phyloP scores from a whole-genome alignment of 768 basidiomycete genomes.

The Phlebiopsis flavidoalba region DNA sequence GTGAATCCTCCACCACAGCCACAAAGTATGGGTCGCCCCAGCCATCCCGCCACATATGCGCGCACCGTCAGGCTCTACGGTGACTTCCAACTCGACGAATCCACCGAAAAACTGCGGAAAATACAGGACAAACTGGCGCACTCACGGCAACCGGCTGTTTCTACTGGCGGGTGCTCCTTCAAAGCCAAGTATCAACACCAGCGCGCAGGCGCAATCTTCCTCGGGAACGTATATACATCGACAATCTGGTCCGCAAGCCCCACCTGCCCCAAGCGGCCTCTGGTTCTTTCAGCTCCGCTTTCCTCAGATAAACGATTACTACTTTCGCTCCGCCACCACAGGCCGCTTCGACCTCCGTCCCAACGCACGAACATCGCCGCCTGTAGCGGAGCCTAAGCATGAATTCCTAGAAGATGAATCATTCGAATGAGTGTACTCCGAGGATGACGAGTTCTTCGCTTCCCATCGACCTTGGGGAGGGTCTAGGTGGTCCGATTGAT shows the following conservation, averaged over 20 bases:
- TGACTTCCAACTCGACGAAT: constrained; percentile 7
- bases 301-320: constrained; percentile 8
- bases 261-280: background rate
- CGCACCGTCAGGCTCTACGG: constrained; percentile 17
- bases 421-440: constrained; percentile 52
- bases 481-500: constrained; percentile 33
- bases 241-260: background rate
- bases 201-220: constrained; percentile 21
- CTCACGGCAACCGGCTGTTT: background rate
- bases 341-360: background rate
- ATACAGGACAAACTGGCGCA: background rate
- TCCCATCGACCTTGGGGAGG: constrained; percentile 43
- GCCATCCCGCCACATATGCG: constrained; percentile 36
- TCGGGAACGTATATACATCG: background rate
- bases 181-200: constrained; percentile 26
- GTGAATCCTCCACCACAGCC: background rate
- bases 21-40: background rate
- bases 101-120: constrained; percentile 1
- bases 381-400: constrained; percentile 11
- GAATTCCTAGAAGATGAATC: constrained; percentile 29
- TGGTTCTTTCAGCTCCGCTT: background rate
- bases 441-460: constrained; percentile 65
- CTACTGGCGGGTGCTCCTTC: background rate
- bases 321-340: constrained; percentile 7
- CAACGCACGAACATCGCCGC: constrained; percentile 3